Base-by-base conservation (phyloP, 208 protist genomes). In the Trypanosoma lewisi region DNA sequence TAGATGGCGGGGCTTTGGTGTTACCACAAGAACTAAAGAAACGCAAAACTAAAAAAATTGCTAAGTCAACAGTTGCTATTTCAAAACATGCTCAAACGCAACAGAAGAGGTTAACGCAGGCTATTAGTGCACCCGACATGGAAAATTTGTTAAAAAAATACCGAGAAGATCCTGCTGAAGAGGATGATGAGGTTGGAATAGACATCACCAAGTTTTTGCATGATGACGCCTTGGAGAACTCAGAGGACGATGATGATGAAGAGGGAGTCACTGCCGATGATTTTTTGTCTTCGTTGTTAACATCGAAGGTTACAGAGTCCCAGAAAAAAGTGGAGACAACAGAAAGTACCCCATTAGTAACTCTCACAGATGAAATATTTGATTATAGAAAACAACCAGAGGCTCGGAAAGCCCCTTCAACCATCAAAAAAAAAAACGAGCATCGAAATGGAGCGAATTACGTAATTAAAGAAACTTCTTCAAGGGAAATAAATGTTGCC, bases 121-220 rank as follows among this genome's bases (percentile, higher is more conserved):
- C 83, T n/a, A 77, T 87, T 28, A 82, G 66, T 39, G 64, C 79
- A n/a, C 45, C 63, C n/a, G 84, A 93, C 39, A 87, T 92, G 73
- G 78, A 89, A 21, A 70, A 73, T 8, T 30, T 89, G 3, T 59
- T 94, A 34, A 77, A 74, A 60, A 72, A 78, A n/a, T 82, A 75
- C 59, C 70, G 63, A 1, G 52, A 21, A 33, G 17, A 50, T 37
- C 63, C 65, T 30, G 60, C 63, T 45, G 55, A 73, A 14, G 83
- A 89, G 3, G 81, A 82, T 17, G 67, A 78, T 11, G 79, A 76
- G 51, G 51, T 66, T 4, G 66, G 82, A 31, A 64, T 83, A 17
- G 82, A 86, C 21, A 62, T 86, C n/a, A 50, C 52, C 27, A 76
- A 78, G 45, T 74, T 84, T 57, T 55, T 90, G 51, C 68, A 80